Evolutionary conservation across 768 basidiomycete genomes (phyloP), one percentile per base, ranked within the genome.

Genomic region (Lyophyllum semitale): DNA sequence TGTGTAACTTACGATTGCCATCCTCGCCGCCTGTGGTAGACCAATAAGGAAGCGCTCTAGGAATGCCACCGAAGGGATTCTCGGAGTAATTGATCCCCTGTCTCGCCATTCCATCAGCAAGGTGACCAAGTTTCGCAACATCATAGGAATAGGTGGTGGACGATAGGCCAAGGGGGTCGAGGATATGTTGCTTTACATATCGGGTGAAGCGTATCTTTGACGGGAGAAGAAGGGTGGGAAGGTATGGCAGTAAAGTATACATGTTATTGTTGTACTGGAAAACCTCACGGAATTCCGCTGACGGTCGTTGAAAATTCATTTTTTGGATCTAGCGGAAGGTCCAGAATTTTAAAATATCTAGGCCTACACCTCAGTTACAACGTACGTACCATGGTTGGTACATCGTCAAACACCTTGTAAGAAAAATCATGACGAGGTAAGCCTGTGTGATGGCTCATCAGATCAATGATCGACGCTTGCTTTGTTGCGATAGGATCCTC

Each of bases 161-260:
- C 1, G 55, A 59, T 55, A 73, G 52, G 4, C 68, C 68, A 1
- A 72, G 62, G 8, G 64, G 64, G 6, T 64, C 63, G n/a, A 73
- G 63, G 27, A 73, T 70, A 42, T 68, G 58, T 22, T 70, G 57
- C 43, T 68, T 64, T 32, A 71, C 70, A 60, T 68, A 73, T 23
- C 61, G 60, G 8, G 66, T 61, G 37, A 70, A 63, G 6, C 66
- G 58, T 0, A 59, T 59, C 23, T 63, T 63, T 9, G 63, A 65
- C 4, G 64, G 65, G 8, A 66, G 57, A 32, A 71, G 60, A 1
- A 54, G 53, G 1, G 67, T 63, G 0, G 68, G 70, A 18, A 74
- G 52, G 48, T 67, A 67, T 0, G 71, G 68, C 20, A 73, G 46
- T 1, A 63, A 47, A 3, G 53, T 57, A 30, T 73, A 73, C 68